A percentile compares a stretch with the other conserved stretches of the same genome.
phyloP scores from a whole-genome alignment of 371 early-diverging fungal genomes.

The Haplosporangium sp. region DNA sequence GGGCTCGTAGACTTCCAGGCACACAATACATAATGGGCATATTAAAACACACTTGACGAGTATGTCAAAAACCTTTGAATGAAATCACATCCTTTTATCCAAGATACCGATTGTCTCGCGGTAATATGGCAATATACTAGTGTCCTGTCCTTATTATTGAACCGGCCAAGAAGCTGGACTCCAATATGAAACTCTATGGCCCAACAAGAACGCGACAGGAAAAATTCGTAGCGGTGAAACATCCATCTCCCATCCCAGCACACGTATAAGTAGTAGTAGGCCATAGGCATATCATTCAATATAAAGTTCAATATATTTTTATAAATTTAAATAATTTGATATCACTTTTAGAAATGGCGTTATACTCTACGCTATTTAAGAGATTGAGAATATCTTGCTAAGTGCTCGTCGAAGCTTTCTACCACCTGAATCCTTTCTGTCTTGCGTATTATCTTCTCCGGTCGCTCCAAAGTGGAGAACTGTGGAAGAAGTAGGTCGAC shows the following conservation, averaged over 20 bases:
- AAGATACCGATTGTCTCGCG: too few species aligned
- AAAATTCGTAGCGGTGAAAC: too few species aligned
- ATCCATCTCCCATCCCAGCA: too few species aligned
- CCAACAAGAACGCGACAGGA: too few species aligned
- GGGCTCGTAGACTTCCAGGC: neutral
- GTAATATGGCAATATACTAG: too few species aligned
- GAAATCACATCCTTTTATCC: too few species aligned
- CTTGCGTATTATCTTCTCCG: neutral
- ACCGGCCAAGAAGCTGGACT: too few species aligned
- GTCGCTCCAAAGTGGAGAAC: neutral
- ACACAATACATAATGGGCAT: neutral
- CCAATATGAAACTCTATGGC: too few species aligned
- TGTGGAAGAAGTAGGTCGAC: neutral
- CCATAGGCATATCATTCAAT: too few species aligned
- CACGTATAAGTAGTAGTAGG: too few species aligned
- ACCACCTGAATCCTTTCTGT: constrained; percentile 1
- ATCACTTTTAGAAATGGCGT: neutral
- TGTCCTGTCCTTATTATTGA: too few species aligned
- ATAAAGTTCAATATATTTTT: neutral
- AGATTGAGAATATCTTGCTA: constrained; percentile 26
- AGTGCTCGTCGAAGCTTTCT: constrained; percentile 35
- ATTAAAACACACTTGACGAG: neutral
- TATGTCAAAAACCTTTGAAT: too few species aligned
- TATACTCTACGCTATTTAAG: neutral
- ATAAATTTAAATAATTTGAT: neutral